Evolutionary conservation across 2,329 filamentous ascomycete genomes (phyloP).

Genomic region (Beauveria varroae): DNA sequence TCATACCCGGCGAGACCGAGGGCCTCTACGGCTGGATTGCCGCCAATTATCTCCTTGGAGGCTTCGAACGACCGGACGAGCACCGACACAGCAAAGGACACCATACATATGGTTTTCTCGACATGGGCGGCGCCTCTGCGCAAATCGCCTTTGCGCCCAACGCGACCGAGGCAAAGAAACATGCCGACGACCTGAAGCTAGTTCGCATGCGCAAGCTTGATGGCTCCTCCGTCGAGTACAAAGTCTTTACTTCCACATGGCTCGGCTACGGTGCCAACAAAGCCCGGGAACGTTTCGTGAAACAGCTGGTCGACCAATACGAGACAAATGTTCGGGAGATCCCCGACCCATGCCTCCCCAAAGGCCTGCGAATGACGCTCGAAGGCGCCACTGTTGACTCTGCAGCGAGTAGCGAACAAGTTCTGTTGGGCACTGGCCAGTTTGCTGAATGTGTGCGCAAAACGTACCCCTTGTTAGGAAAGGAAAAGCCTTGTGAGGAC

Average conservation of each 20-base stretch:
- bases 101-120: constrained; percentile 92
- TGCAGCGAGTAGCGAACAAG: constrained; percentile 30
- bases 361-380: constrained; percentile 64
- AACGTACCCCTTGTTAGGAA: constrained; percentile 81
- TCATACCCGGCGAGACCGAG: constrained; percentile 92
- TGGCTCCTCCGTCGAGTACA: constrained; percentile 70
- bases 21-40: constrained; percentile 97
- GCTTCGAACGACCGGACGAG: constrained; percentile 69
- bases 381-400: constrained; percentile 51
- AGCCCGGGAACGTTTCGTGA: constrained; percentile 78
- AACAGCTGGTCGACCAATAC: constrained; percentile 62
- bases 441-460: constrained; percentile 78
- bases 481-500: constrained; percentile 77
- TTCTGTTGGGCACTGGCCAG: constrained; percentile 72
- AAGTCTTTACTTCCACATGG: constrained; percentile 94
- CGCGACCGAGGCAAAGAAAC: constrained; percentile 78
- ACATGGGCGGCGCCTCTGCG: constrained; percentile 96
- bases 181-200: constrained; percentile 81
- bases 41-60: constrained; percentile 87
- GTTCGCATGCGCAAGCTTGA: constrained; percentile 78
- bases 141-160: constrained; percentile 98
- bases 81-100: constrained; percentile 81
- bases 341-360: constrained; percentile 85
- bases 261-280: constrained; percentile 95
- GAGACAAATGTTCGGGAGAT: constrained; percentile 55